Evolutionary conservation across 257 asterid species (phyloP).

Genomic region (Vinca minor): DNA sequence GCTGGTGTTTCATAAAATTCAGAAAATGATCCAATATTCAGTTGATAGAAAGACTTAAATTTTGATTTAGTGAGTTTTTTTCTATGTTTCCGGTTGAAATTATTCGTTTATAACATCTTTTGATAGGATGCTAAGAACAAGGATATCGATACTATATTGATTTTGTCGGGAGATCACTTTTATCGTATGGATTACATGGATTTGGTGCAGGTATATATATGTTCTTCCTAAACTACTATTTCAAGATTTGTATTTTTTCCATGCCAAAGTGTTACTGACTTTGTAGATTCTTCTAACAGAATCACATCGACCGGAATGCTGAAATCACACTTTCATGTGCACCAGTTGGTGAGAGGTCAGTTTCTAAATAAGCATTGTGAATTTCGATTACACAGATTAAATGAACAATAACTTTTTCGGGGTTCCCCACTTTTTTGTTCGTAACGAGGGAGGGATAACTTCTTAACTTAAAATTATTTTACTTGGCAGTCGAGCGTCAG

Average conservation of each 20-base stretch:
- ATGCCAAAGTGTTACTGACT: conserved; percentile 8
- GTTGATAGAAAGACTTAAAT: not conserved
- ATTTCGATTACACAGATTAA: not conserved
- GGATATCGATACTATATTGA: conserved; percentile 67
- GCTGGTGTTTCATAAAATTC: too few relatives aligned
- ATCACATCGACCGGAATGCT: conserved; percentile 82
- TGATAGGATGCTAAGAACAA: conserved; percentile 80
- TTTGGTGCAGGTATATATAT: conserved; percentile 83
- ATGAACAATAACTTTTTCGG: too few relatives aligned
- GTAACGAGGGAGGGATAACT: not conserved
- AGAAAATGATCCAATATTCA: too few relatives aligned
- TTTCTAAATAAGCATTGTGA: not conserved
- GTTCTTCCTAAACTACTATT: conserved; percentile 8
- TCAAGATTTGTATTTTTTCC: not conserved
- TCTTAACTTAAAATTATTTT: conserved; percentile 10
- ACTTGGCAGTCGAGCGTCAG: conserved; percentile 76
- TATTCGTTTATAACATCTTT: not conserved
- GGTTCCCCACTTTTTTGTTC: too few relatives aligned
- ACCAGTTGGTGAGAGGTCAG: conserved; percentile 76
- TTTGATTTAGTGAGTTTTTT: too few relatives aligned
- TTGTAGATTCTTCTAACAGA: conserved; percentile 42
- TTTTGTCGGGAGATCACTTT: conserved; percentile 87
- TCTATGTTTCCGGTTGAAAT: not conserved
- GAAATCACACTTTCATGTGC: conserved; percentile 89
- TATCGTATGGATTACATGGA: conserved; percentile 97